Conservation (phyloP, 345 rosid species). For the Pelargonium nanum region DNA sequence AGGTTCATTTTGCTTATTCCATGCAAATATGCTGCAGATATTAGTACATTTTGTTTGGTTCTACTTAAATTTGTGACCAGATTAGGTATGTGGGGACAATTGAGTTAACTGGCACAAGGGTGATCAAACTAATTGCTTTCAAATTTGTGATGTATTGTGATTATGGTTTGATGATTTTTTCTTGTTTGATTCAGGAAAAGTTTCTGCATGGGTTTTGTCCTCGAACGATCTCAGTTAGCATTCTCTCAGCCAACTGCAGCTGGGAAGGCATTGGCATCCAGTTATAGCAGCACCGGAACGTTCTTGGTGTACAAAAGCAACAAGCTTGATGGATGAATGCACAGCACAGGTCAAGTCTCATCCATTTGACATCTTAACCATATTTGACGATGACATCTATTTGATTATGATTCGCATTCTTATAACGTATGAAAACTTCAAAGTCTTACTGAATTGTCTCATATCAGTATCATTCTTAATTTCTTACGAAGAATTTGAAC, state of each 20-base stretch:
- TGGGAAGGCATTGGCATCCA: slow-evolving; percentile 62
- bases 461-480: too few relatives aligned
- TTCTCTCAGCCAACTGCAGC: slow-evolving; percentile 67
- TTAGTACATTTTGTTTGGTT: background rate
- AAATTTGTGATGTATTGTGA: background rate
- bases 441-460: background rate
- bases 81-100: background rate
- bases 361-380: background rate
- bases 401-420: background rate
- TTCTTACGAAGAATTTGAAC: background rate
- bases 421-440: background rate
- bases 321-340: too few relatives aligned
- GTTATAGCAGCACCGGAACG: slow-evolving; percentile 29
- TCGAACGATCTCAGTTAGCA: slow-evolving; percentile 52
- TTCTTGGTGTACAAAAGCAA: slow-evolving; percentile 51
- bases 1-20: background rate
- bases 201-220: slow-evolving; percentile 31
- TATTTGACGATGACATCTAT: background rate
- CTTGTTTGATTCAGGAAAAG: slow-evolving; percentile 37
- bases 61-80: background rate
- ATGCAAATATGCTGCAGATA: background rate
- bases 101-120: background rate
- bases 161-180: background rate
- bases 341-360: background rate
- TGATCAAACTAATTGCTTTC: background rate